phyloP scores from a whole-genome alignment of 176 grass and related monocot species.

The Carex parvula region DNA sequence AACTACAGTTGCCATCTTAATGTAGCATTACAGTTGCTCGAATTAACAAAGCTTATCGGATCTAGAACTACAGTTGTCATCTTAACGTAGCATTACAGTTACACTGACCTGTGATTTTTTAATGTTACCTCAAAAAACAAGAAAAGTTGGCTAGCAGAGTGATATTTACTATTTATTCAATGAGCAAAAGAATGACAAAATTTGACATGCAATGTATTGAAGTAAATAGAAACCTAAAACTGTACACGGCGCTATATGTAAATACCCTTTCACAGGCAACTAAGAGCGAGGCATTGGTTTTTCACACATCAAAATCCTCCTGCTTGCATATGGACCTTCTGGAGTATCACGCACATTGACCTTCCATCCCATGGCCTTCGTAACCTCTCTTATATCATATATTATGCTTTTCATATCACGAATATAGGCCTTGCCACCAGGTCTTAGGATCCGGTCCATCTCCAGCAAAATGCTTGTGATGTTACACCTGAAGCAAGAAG shows the following conservation, averaged over 20 bases:
- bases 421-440: slow-evolving; percentile 65
- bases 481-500: slow-evolving; percentile 49
- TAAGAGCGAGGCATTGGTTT: slow-evolving; percentile 52
- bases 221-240: background rate
- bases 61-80: no score
- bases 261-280: background rate
- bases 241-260: background rate
- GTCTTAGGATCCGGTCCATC: slow-evolving; percentile 88
- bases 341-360: slow-evolving; percentile 55
- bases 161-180: background rate
- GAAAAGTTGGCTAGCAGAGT: background rate
- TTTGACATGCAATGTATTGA: background rate
- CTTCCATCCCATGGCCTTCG: slow-evolving; percentile 58
- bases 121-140: background rate
- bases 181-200: slow-evolving; percentile 12
- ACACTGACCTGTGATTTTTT: no score
- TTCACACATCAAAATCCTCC: slow-evolving; percentile 72
- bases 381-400: slow-evolving; percentile 49
- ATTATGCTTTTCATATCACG: slow-evolving; percentile 55
- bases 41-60: no score
- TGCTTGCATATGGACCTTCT: slow-evolving; percentile 64
- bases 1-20: no score
- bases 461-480: slow-evolving; percentile 73
- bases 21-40: no score
- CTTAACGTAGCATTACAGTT: no score